Evolutionary conservation across 2,329 filamentous ascomycete genomes (phyloP), one percentile per base, ranked within the genome.

Genomic region (Ophiostoma ulmi): DNA sequence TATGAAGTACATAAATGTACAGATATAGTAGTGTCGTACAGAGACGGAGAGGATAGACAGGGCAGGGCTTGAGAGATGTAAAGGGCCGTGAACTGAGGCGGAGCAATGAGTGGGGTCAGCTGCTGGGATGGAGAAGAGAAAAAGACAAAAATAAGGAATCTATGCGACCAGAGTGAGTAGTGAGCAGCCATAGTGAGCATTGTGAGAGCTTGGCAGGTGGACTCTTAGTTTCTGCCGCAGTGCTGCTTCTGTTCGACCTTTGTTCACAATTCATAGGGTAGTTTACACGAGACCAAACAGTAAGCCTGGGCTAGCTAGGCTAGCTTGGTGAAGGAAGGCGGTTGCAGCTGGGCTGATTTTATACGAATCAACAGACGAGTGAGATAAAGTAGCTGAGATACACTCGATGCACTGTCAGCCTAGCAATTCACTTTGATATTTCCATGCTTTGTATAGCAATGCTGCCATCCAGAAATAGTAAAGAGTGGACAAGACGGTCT

Each of bases 71-170:
- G 26, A 26, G 13, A 26, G 58, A 35, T 63, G 58, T 6, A 35
- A 63, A 63, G 58, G 58, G 58, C 58, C 58, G 22, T 63, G 58
- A 63, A 63, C 26, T 63, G 58, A 63, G 58, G 58, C 58, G 58
- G 58, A 63, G 58, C 58, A 63, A 26, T 26, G 52, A 31, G 58
- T 63, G 58, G 58, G 58, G 58, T 63, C 36, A 13, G 26, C 22
- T 22, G 26, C 22, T 22, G 22, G 52, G 26, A 22, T 17, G 44
- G 44, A 48, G 44, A 48, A 48, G 44, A 48, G 44, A 48, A 48
- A 48, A 48, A n/a, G 44, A 20, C 14, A 48, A n/a, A 44, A 48
- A 17, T 6, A 17, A 48, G 2, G 48, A 55, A 35, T 61, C 55
- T 10, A 26, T 31, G 22, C 17, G 22, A 17, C 20, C 39, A 44